Base-by-base conservation (phyloP, 2,329 filamentous ascomycete species). In the Phyllosticta paracitricarpa region DNA sequence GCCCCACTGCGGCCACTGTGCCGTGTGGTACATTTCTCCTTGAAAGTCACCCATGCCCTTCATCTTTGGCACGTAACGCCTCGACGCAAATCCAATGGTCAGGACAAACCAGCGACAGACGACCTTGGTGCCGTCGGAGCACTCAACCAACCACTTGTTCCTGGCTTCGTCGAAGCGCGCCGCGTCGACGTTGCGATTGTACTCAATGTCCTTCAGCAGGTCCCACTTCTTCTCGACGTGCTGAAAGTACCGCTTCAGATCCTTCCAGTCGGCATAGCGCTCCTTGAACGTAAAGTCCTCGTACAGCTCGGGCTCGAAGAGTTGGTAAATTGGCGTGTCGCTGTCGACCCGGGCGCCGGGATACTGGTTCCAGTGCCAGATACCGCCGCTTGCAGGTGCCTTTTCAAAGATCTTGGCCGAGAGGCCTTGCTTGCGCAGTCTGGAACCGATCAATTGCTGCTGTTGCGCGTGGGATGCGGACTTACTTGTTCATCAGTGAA, bases 101-200 rank as follows among this genome's bases (percentile, higher is more conserved):
- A 65, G 76, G 77, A n/a, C 78, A 78, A n/a, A 73, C 76, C 35
- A 72, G 73, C 28, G 72, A 70, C 58, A 79, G 65, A 14, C 78
- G 69, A 64, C 2, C 79, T 79, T 30, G 74, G 73, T 8, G 72
- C 72, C 0, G 77, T 79, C 7, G 63, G 70, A 14, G 83, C 66
- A 0, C 68, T 72, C 82, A 81, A 84, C 30, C 68, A 65, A 0
- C 70, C 70, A 60, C 53, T 60, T 48, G 14, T 51, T 60, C 1
- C 69, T 60, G 0, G 65, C 63, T 0, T 69, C 66, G 59, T 81
- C 69, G 64, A 76, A 82, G 1, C 68, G 65, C 1, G 76, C 78
- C 2, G 69, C 73, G 5, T 72, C 67, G 0, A 83, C 77, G 6
- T 70, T 71, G 9, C 74, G 73, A 26, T 77, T 69, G 68, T 81